Conservation (phyloP, 495 filamentous ascomycete genomes). For the Hypoxylon subgilvum region DNA sequence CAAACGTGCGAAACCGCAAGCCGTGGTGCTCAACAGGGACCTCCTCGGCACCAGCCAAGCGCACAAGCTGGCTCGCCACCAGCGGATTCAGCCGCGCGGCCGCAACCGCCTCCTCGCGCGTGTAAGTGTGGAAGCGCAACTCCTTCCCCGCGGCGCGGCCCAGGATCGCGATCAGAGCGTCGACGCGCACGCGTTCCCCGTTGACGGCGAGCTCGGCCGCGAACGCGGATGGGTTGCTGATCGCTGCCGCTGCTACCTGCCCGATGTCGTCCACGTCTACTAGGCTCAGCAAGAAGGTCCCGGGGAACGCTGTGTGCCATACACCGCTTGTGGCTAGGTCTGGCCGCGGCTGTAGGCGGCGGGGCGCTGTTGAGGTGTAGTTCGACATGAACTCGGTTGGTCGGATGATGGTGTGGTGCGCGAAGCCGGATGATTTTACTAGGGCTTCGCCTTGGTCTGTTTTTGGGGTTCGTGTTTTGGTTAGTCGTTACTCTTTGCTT, state of each 20-base stretch:
- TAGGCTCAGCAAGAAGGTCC: constrained; percentile 57
- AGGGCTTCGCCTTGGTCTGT: constrained; percentile 43
- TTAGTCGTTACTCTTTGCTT: too few species aligned
- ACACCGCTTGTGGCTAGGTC: constrained; percentile 41
- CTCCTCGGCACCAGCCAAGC: not conserved
- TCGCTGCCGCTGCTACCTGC: constrained; percentile 61
- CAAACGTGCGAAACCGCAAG: constrained; percentile 12
- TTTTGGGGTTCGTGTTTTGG: too few species aligned
- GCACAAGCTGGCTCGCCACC: constrained; percentile 12
- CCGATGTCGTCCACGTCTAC: constrained; percentile 67
- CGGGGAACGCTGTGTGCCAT: constrained; percentile 46
- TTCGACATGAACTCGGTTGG: constrained; percentile 71
- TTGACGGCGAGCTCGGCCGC: constrained; percentile 6
- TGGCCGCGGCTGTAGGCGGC: not conserved
- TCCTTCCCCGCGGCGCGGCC: constrained; percentile 17
- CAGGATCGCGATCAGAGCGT: constrained; percentile 1
- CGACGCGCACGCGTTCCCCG: not conserved
- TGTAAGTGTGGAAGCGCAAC: constrained; percentile 4
- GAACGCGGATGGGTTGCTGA: constrained; percentile 48
- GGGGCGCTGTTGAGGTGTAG: constrained; percentile 12
- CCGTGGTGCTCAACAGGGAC: constrained; percentile 6
- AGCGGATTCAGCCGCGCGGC: not conserved
- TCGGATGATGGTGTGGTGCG: constrained; percentile 62
- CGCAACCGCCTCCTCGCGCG: constrained; percentile 7
- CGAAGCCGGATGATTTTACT: constrained; percentile 40